Percentiles rank a stretch among this genome's conserved stretches.
Conservation (phyloP, 495 filamentous ascomycete species). For the Opeltia flavorubescens region DNA sequence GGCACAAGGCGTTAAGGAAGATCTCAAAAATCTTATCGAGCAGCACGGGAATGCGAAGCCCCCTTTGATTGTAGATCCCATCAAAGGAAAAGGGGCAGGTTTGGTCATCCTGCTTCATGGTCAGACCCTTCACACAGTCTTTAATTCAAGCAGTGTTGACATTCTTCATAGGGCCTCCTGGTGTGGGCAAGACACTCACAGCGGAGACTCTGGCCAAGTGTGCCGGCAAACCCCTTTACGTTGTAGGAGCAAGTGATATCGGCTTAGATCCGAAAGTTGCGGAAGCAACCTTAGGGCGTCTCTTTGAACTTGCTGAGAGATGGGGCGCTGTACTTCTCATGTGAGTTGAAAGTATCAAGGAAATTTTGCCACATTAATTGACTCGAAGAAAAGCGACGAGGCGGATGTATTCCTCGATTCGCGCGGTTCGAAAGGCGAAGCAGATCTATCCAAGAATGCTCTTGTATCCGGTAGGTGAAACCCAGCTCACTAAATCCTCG, state of each 20-base stretch:
- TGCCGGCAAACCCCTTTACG: not conserved
- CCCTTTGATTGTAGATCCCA: not conserved
- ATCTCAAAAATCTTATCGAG: not conserved
- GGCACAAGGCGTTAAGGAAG: not conserved
- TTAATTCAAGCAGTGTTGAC: not conserved
- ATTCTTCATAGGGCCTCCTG: slow-evolving; percentile 18
- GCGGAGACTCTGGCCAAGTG: slow-evolving; percentile 12
- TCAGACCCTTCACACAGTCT: not conserved
- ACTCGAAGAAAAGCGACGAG: too few relatives aligned
- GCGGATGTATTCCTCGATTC: not conserved
- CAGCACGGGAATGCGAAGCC: not conserved
- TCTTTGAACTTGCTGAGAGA: not conserved
- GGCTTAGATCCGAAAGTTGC: not conserved
- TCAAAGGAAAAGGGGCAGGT: not conserved
- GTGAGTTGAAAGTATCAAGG: too few relatives aligned
- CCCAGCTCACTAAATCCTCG: not conserved
- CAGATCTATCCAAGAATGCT: not conserved
- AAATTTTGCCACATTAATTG: too few relatives aligned
- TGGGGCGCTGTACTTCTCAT: not conserved
- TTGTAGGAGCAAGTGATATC: not conserved
- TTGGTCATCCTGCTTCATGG: not conserved
- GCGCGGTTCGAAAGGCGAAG: not conserved
- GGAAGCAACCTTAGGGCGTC: not conserved
- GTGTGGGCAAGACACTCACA: slow-evolving; percentile 31
- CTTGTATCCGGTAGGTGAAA: not conserved